These are phyloP conservation scores for Apiospora malaysiana DNA, from an alignment of 2,329 filamentous ascomycete genomes.

Conservation along the genomic window DNA sequence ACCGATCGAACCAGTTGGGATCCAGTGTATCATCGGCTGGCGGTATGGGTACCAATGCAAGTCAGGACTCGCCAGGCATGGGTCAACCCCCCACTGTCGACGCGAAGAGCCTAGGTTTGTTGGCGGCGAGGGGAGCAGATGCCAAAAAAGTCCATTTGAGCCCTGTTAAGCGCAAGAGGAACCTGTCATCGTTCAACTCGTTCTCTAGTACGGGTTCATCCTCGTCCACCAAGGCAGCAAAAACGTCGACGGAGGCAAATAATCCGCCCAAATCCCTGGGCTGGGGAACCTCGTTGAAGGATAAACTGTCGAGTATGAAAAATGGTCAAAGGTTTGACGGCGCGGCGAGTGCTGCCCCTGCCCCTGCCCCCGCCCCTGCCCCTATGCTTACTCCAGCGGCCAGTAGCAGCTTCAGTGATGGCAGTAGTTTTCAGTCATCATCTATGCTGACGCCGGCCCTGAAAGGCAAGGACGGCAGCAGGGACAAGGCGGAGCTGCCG, in stretches of 20 bases:
- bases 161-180: conserved; percentile 66
- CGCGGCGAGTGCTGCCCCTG: conserved; percentile 19
- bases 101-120: conserved; percentile 51
- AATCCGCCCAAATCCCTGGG: conserved; percentile 44
- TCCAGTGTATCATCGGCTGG: conserved; percentile 24
- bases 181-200: conserved; percentile 48
- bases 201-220: conserved; percentile 38
- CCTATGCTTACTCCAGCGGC: conserved; percentile 11
- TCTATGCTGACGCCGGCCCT: conserved; percentile 23
- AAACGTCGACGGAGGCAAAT: conserved; percentile 24
- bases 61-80: conserved; percentile 32
- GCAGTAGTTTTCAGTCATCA: conserved; percentile 18
- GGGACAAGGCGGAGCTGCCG: conserved; percentile 44
- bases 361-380: not conserved
- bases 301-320: conserved; percentile 67
- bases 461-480: conserved; percentile 42
- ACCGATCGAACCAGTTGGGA: conserved; percentile 26
- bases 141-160: conserved; percentile 59
- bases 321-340: conserved; percentile 58
- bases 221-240: conserved; percentile 21
- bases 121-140: conserved; percentile 43
- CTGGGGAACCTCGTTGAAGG: conserved; percentile 61
- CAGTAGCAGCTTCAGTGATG: conserved; percentile 23
- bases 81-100: conserved; percentile 42
- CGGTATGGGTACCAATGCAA: conserved; percentile 23